Evolutionary conservation across 257 asterid genomes (phyloP).

Genomic region (Solanum rostratum): DNA sequence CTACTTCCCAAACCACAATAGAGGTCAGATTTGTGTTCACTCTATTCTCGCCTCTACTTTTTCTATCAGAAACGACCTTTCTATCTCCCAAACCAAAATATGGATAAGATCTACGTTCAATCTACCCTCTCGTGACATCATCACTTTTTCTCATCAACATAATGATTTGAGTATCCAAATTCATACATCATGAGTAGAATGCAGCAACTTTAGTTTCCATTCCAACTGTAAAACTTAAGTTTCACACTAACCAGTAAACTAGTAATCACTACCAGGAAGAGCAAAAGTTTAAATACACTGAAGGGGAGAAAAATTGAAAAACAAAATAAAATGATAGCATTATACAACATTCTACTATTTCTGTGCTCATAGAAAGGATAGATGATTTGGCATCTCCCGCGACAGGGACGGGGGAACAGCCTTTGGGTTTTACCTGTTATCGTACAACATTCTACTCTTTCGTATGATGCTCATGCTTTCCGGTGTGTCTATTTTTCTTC

Average conservation of each 20-base stretch:
- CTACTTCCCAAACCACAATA: no score
- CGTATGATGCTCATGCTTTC: background rate
- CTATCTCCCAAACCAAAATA: no score
- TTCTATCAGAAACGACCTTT: no score
- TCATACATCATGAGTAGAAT: background rate
- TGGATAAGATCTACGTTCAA: no score
- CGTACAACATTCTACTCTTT: background rate
- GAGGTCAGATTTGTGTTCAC: no score
- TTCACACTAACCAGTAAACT: background rate
- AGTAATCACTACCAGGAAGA: background rate
- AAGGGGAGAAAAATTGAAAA: background rate
- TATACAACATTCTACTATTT: background rate
- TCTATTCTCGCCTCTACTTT: no score
- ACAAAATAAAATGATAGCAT: background rate
- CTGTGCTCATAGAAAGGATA: background rate
- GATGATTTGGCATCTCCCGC: background rate
- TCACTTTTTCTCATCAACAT: background rate
- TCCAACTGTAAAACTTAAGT: background rate
- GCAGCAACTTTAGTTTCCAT: background rate
- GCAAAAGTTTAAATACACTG: background rate
- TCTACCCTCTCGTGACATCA: no score
- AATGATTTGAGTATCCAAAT: background rate
- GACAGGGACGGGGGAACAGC: background rate
- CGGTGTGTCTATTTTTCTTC: slow-evolving; percentile 65
- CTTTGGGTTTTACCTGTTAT: background rate